phyloP scores from a whole-genome alignment of 305 asterid species.

The Nicotiana rustica region DNA sequence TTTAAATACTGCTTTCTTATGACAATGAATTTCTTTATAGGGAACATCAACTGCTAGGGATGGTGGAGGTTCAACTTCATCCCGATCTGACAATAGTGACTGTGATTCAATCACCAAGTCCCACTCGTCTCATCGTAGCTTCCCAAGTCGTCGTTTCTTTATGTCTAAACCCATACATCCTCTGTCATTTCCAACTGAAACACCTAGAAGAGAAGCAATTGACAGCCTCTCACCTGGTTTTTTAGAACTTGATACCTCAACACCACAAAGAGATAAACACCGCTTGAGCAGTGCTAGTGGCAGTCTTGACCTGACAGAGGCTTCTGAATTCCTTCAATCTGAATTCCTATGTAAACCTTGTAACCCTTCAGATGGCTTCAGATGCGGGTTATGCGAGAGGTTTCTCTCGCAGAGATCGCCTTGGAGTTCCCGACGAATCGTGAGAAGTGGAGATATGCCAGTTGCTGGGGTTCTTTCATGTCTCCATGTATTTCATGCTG shows the following conservation, averaged over 20 bases:
- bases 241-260: conserved; percentile 53
- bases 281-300: conserved; percentile 76
- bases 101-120: conserved; percentile 69
- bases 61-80: conserved; percentile 82
- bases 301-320: conserved; percentile 73
- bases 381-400: conserved; percentile 88
- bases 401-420: conserved; percentile 90
- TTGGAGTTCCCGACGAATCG: conserved; percentile 87
- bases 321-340: conserved; percentile 63
- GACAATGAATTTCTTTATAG: conserved; percentile 45
- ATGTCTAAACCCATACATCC: conserved; percentile 98
- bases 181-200: conserved; percentile 66
- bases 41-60: conserved; percentile 84
- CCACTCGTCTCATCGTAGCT: conserved; percentile 71
- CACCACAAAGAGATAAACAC: conserved; percentile 66
- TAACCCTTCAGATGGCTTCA: conserved; percentile 62
- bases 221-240: conserved; percentile 42
- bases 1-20: not conserved
- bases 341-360: conserved; percentile 52
- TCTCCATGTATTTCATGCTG: conserved; percentile 95
- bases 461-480: conserved; percentile 93
- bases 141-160: conserved; percentile 72
- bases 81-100: conserved; percentile 92
- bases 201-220: conserved; percentile 48
- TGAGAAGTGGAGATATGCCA: conserved; percentile 92